Conservation (phyloP, 2,329 filamentous ascomycete genomes). For the Nigrograna mackinnonii region DNA sequence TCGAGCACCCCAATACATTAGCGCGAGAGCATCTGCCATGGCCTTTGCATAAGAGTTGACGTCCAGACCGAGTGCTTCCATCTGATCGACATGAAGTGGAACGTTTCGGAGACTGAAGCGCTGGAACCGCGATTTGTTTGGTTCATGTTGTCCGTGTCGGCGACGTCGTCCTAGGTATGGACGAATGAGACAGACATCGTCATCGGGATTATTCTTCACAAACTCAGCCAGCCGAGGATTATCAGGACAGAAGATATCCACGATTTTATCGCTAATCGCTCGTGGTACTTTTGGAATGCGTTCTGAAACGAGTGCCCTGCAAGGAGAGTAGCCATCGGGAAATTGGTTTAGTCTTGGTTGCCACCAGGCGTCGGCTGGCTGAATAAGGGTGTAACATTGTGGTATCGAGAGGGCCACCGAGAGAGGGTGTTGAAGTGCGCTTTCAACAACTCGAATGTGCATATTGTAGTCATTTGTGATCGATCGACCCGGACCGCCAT, state of each 20-base stretch:
- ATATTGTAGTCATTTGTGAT: slow-evolving; percentile 20
- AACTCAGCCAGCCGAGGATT: slow-evolving; percentile 8
- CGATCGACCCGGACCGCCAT: slow-evolving; percentile 17
- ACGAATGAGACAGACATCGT: slow-evolving; percentile 54
- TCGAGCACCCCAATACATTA: slow-evolving; percentile 52
- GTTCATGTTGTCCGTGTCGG: slow-evolving; percentile 3
- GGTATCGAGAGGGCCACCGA: slow-evolving; percentile 14
- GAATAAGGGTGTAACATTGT: slow-evolving; percentile 12
- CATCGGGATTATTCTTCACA: slow-evolving; percentile 16
- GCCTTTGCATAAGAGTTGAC: slow-evolving; percentile 40
- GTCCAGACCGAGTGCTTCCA: slow-evolving; percentile 48
- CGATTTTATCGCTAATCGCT: slow-evolving; percentile 11
- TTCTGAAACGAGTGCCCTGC: slow-evolving; percentile 10
- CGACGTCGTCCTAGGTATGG: slow-evolving; percentile 51
- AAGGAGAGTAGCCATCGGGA: slow-evolving; percentile 12
- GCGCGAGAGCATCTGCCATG: slow-evolving; percentile 55
- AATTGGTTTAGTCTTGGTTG: slow-evolving; percentile 7
- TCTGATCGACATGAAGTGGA: slow-evolving; percentile 54
- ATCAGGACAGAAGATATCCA: slow-evolving; percentile 15
- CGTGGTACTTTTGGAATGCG: slow-evolving; percentile 16
- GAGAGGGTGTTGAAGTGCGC: slow-evolving; percentile 4
- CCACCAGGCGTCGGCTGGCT: slow-evolving; percentile 13
- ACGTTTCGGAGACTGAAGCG: slow-evolving; percentile 54
- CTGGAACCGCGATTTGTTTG: slow-evolving; percentile 13
- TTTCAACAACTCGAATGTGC: slow-evolving; percentile 11